Conservation (phyloP, 176 grass and related monocot genomes). For the Oryza glumipatula region DNA sequence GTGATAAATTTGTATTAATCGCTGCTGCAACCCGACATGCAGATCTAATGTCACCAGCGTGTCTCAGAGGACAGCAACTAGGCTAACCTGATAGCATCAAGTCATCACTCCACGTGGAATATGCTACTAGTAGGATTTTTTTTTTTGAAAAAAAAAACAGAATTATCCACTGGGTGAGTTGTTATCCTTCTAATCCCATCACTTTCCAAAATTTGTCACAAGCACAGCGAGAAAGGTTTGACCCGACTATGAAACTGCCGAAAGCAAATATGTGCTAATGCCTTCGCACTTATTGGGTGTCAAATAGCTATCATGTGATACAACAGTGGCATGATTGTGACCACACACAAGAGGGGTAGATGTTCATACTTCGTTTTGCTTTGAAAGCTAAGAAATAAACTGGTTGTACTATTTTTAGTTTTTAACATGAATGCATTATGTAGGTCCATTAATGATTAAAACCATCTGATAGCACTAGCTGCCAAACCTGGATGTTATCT, state of each 20-base stretch:
- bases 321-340: slow-evolving; percentile 34
- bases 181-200: slow-evolving; percentile 11
- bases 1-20: slow-evolving; percentile 11
- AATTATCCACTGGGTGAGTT: slow-evolving; percentile 18
- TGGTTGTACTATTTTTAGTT: not conserved
- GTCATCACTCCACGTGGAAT: slow-evolving; percentile 9
- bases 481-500: slow-evolving; percentile 51
- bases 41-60: slow-evolving; percentile 15
- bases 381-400: slow-evolving; percentile 32
- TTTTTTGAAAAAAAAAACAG: not conserved
- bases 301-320: slow-evolving; percentile 30
- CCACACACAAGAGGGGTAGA: slow-evolving; percentile 12
- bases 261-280: slow-evolving; percentile 42
- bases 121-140: not conserved
- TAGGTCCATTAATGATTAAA: slow-evolving; percentile 32
- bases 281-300: slow-evolving; percentile 28
- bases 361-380: slow-evolving; percentile 21
- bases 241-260: slow-evolving; percentile 23
- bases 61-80: slow-evolving; percentile 17
- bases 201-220: slow-evolving; percentile 3
- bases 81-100: slow-evolving; percentile 13
- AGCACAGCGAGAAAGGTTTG: slow-evolving; percentile 29
- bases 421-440: slow-evolving; percentile 21
- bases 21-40: slow-evolving; percentile 10
- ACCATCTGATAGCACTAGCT: slow-evolving; percentile 37